A percentile compares a stretch with the other conserved stretches of the same genome.
Conservation (phyloP, 768 basidiomycete species). For the Dacryopinax primogenitus region DNA sequence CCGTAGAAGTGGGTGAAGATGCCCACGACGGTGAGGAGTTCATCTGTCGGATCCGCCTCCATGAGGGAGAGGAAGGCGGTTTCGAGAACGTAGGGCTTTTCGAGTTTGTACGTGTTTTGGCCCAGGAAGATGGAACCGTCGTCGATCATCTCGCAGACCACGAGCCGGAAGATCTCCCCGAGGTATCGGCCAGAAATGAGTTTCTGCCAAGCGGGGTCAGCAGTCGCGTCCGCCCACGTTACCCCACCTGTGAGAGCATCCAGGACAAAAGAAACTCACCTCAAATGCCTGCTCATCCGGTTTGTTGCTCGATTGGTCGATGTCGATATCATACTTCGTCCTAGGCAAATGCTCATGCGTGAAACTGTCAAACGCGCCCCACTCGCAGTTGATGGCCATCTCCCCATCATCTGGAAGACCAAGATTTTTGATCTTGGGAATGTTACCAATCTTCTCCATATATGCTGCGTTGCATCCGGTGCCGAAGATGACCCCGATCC, state of each 20-base stretch:
- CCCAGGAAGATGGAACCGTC: slow-evolving; percentile 95
- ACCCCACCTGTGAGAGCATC: not conserved
- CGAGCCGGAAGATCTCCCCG: slow-evolving; percentile 89
- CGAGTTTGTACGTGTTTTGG: slow-evolving; percentile 97
- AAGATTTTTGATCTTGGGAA: slow-evolving; percentile 71
- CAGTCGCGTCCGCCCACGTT: not conserved
- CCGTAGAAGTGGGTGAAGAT: slow-evolving; percentile 97
- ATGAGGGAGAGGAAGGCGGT: slow-evolving; percentile 95
- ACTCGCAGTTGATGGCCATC: slow-evolving; percentile 97
- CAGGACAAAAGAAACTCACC: slow-evolving; percentile 31
- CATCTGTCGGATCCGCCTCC: slow-evolving; percentile 96
- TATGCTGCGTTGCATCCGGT: slow-evolving; percentile 98
- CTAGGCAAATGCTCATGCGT: slow-evolving; percentile 88
- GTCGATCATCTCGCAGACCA: slow-evolving; percentile 90
- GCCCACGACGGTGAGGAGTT: slow-evolving; percentile 90
- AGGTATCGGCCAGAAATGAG: slow-evolving; percentile 90
- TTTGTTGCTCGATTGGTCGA: slow-evolving; percentile 93
- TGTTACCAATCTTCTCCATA: slow-evolving; percentile 78
- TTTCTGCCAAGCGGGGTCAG: slow-evolving; percentile 45
- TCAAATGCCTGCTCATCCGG: slow-evolving; percentile 91
- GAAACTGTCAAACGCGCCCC: slow-evolving; percentile 96
- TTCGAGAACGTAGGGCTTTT: slow-evolving; percentile 83
- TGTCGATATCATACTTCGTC: slow-evolving; percentile 84
- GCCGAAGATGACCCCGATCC: slow-evolving; percentile 93
- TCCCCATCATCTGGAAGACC: slow-evolving; percentile 43